Percentiles rank a stretch among this genome's conserved stretches.
Evolutionary conservation across 352 stramenopile genomes (phyloP).

Genomic region (Phytophthora macrochlamydospora): DNA sequence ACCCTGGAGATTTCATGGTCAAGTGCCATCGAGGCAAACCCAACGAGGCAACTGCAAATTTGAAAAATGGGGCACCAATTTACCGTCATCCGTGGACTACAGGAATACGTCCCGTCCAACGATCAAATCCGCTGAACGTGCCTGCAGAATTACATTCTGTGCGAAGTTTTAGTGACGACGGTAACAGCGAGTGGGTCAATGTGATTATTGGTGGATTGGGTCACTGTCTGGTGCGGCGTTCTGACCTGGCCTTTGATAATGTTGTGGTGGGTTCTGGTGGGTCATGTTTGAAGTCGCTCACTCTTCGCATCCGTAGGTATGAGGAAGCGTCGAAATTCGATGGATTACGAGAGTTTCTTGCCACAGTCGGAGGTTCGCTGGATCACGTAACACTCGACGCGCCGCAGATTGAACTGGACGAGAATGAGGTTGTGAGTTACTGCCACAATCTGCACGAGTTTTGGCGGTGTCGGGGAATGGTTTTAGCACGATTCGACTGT

Average conservation of each 20-base stretch:
- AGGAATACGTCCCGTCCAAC: neutral
- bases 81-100: conserved; percentile 1
- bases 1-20: conserved; percentile 20
- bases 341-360: neutral
- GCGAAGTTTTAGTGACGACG: conserved; percentile 11
- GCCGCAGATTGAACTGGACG: neutral
- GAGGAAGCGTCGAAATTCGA: neutral
- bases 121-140: conserved; percentile 3
- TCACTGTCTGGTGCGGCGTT: conserved; percentile 10
- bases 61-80: conserved; percentile 15
- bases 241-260: conserved; percentile 3
- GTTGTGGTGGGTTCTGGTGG: neutral
- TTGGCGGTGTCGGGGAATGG: too few species aligned
- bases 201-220: conserved; percentile 19
- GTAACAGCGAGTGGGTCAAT: conserved; percentile 13
- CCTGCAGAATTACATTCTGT: conserved; percentile 9
- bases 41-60: conserved; percentile 1
- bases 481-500: too few species aligned
- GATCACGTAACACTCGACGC: neutral
- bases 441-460: too few species aligned
- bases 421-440: neutral
- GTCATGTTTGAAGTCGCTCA: neutral
- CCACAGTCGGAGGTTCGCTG: neutral
- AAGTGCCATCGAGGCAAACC: neutral
- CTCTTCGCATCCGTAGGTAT: neutral